phyloP scores from a whole-genome alignment of 2,329 filamentous ascomycete genomes.

The Teratosphaeriaceae sp. region DNA sequence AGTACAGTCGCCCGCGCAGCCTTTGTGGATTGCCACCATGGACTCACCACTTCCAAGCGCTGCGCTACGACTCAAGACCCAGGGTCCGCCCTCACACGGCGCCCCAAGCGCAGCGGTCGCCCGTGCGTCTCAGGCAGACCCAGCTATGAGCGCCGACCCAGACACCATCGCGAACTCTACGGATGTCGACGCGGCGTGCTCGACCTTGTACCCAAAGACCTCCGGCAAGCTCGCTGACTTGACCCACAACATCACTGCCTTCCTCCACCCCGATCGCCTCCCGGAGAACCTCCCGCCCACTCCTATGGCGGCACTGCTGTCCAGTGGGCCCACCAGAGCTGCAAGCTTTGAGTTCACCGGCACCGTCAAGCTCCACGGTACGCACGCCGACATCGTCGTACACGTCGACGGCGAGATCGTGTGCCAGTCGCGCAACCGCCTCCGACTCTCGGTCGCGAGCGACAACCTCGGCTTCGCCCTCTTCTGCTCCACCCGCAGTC shows the following conservation, averaged over 20 bases:
- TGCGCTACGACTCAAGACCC: too few species aligned
- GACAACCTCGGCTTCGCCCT: slow-evolving; percentile 3
- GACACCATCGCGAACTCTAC: too few species aligned
- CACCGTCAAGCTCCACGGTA: slow-evolving; percentile 6
- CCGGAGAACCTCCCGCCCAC: neutral
- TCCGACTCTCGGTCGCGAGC: neutral
- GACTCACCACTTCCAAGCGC: too few species aligned
- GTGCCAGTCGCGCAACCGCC: slow-evolving; percentile 2
- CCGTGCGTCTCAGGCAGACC: too few species aligned
- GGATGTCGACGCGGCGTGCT: neutral
- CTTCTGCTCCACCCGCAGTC: neutral
- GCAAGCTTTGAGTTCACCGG: too few species aligned
- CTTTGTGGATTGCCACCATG: too few species aligned
- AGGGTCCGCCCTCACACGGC: too few species aligned
- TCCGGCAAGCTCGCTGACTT: slow-evolving; percentile 5
- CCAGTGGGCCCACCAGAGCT: too few species aligned
- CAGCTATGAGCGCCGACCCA: too few species aligned
- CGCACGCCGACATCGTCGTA: slow-evolving; percentile 6
- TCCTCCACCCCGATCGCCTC: neutral
- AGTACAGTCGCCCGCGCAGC: too few species aligned
- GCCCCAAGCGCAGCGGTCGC: too few species aligned
- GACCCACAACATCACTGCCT: neutral
- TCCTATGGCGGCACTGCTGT: too few species aligned
- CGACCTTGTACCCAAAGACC: slow-evolving; percentile 4
- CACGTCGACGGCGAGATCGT: neutral